Base-by-base conservation (phyloP, 495 filamentous ascomycete genomes). In the Bacidia rubella region DNA sequence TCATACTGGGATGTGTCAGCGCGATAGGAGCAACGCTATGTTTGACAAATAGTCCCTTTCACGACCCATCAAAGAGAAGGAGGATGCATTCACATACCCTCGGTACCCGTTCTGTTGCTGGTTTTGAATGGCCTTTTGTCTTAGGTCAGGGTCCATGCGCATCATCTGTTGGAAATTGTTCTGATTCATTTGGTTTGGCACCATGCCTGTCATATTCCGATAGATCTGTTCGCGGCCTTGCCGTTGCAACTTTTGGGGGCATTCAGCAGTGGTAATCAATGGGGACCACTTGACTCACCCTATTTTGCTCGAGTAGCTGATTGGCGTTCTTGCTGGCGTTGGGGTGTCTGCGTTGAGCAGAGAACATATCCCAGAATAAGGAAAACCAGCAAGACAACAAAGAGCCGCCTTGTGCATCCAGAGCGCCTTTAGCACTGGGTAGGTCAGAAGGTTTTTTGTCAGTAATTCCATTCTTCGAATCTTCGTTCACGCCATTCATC, bases 321-420 rank as follows among this genome's bases (percentile, higher is more conserved):
- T 71, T 71, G 26, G 84, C 78, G 50, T 72, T 71, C 39, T 70
- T 65, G 52, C 61, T 71, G 57, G 66, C 73, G 4, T 39, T 35
- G 29, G 61, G 59, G n/a, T 70, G 71, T 62, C 76, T 78, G 54
- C 84, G 80, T 61, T 85, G 81, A 45, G 86, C 86, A 61, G 76
- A 77, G 60, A 82, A 93, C 61, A 97, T 87, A 57, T 97, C 92
- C 89, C 87, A 97, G 66, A 98, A 98, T 29, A 95, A 72, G 63
- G 80, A 85, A 68, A 93, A 98, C 92, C 92, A 98, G 54, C 96
- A 90, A 45, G 85, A 78, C 11, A 98, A 72, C 60, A 97, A 95
- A 23, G 83, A 86, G 15, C 79, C 83, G 17, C 87, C 80, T 10
- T 74, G 69, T 22, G 68, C 72, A 58, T 80, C 73, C 24, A 66